phyloP scores from a whole-genome alignment of 257 asterid genomes.

The Ophiorrhiza pumila region DNA sequence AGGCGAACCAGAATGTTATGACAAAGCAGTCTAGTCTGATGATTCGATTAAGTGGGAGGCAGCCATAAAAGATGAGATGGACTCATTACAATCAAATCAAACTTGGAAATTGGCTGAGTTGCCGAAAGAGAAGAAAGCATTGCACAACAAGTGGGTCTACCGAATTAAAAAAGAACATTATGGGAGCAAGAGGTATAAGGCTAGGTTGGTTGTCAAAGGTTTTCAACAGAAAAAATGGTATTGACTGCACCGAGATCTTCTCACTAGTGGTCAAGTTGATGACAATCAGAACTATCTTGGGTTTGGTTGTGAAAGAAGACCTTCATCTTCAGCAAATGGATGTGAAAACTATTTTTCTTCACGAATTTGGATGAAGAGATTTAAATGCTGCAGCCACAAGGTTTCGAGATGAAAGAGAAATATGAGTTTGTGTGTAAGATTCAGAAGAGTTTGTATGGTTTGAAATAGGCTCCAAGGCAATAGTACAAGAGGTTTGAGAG shows the following conservation, averaged over 20 bases:
- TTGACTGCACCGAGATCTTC: conserved; percentile 2
- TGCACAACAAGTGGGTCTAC: conserved; percentile 6
- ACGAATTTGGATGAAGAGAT: conserved; percentile 8
- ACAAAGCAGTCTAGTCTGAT: not conserved
- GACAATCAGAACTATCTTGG: not conserved
- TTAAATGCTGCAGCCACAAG: not conserved
- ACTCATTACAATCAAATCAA: no score
- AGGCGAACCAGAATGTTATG: not conserved
- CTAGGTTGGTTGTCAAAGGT: no score
- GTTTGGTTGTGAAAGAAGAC: not conserved
- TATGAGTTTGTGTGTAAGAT: not conserved
- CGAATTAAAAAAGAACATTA: not conserved
- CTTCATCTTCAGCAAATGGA: no score
- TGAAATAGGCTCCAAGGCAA: no score
- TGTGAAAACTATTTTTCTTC: not conserved
- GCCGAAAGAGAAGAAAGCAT: not conserved
- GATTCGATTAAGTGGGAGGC: no score
- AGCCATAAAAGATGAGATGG: conserved; percentile 8
- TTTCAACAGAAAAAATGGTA: no score
- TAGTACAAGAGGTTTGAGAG: not conserved
- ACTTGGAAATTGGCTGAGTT: not conserved
- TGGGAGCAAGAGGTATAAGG: no score
- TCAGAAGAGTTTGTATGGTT: not conserved
- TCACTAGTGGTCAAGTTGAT: not conserved
- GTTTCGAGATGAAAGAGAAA: no score